phyloP scores from a whole-genome alignment of 495 filamentous ascomycete species.

The Podospora pseudocomata region DNA sequence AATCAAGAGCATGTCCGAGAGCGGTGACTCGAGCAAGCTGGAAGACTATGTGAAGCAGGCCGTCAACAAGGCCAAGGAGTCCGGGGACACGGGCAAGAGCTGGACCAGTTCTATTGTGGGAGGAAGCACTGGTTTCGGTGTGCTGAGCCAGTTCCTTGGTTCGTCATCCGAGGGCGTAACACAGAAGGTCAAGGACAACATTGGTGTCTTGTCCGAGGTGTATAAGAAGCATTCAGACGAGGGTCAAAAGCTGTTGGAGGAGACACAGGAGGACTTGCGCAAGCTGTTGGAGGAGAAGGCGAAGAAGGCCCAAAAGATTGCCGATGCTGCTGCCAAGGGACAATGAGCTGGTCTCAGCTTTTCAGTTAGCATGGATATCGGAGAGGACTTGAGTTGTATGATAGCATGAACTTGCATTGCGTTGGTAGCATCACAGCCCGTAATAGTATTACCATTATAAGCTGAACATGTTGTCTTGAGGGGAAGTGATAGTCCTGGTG shows the following conservation, averaged over 20 bases:
- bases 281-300: slow-evolving; percentile 42
- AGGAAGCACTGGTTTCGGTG: slow-evolving; percentile 13
- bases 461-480: background rate
- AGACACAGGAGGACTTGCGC: slow-evolving; percentile 53
- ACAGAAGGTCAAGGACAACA: slow-evolving; percentile 52
- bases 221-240: slow-evolving; percentile 57
- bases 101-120: slow-evolving; percentile 37
- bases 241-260: slow-evolving; percentile 57
- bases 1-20: slow-evolving; percentile 51
- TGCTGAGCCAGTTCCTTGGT: slow-evolving; percentile 22
- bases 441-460: background rate
- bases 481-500: no score
- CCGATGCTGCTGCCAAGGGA: slow-evolving; percentile 33
- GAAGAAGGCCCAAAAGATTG: slow-evolving; percentile 41
- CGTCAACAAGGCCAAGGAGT: slow-evolving; percentile 51
- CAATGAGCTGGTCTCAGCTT: slow-evolving; percentile 12
- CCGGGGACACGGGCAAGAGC: slow-evolving; percentile 26
- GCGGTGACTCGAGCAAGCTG: slow-evolving; percentile 52
- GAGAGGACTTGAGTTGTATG: background rate
- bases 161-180: slow-evolving; percentile 31
- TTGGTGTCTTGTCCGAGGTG: slow-evolving; percentile 51
- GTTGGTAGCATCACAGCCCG: background rate
- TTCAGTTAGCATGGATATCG: background rate
- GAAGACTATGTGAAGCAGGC: slow-evolving; percentile 56
- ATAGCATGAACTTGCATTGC: slow-evolving; percentile 1